Base-by-base conservation (phyloP, 176 grass and related monocot species). In the Phoenix roebelenii region DNA sequence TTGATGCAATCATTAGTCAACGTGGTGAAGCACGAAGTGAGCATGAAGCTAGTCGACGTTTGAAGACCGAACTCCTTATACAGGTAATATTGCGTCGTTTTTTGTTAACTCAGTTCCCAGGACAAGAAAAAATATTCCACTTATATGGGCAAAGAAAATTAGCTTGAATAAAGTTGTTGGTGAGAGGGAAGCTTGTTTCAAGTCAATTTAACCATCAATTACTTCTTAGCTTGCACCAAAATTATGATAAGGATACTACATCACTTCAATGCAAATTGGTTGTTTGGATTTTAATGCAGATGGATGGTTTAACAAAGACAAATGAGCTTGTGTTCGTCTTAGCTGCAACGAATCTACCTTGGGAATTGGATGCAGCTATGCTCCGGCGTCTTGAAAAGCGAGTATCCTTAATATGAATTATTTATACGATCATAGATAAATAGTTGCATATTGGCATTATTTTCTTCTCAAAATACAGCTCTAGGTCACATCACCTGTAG, bases 1-100 rank as follows among this genome's bases (percentile, higher is more conserved):
- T 97, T 77, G 93, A 97, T 82, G 84, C 93, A 48, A 97, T 97
- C 71, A 97, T 97, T 72, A 97, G 93, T 56, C 93, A 97, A 52
- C 93, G 87, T 75, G 93, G 87, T 67, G 93, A 97, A 82, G 93
- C 93, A 64, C 87, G 87, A 28, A 97, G 93, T 58, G 93, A 97
- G 76, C 93, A 97, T 51, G 93, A 97, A 83, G 93, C 93, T 60
- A 97, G 87, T 78, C 72, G 87, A 16, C 87, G 93, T 25, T 80
- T 97, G 72, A 97, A 92, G 79, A 97, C 93, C 50, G 93, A 97
- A 48, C 76, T 97, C 50, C 87, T 92, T 70, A 97, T 97, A 65
- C 93, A 97, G 93, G 93, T 88, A 65, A 51, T 4, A 32, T 32
- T 7, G 29, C 12, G 9, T 44, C 1, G 3, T 44, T 44, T 44